Conservation (phyloP, 2,329 filamentous ascomycete species). For the Phialophora chinensis region DNA sequence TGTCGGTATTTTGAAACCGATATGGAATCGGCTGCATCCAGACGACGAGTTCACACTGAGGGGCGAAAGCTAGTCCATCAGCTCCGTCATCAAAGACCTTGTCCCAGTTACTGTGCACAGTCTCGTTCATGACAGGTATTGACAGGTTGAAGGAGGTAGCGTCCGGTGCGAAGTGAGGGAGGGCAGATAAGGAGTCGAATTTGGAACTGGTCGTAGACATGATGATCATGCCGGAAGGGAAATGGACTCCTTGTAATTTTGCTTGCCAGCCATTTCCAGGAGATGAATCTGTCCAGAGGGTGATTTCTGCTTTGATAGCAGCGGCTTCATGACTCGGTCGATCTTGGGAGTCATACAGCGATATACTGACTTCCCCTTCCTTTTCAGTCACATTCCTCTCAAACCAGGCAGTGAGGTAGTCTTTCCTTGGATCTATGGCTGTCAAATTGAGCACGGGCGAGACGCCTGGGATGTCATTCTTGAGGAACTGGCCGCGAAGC, state of each 20-base stretch:
- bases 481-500: conserved; percentile 76
- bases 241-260: conserved; percentile 82
- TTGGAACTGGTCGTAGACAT: conserved; percentile 92
- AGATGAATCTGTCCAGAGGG: conserved; percentile 72
- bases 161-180: conserved; percentile 79
- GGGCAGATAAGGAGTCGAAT: conserved; percentile 85
- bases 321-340: conserved; percentile 41
- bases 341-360: conserved; percentile 63
- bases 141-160: conserved; percentile 61
- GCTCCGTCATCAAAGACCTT: conserved; percentile 61
- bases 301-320: conserved; percentile 71
- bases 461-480: conserved; percentile 56
- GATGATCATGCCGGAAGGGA: conserved; percentile 78
- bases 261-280: conserved; percentile 79
- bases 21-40: conserved; percentile 71
- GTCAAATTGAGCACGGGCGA: conserved; percentile 67
- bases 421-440: conserved; percentile 66
- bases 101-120: conserved; percentile 65
- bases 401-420: conserved; percentile 72
- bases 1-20: conserved; percentile 35
- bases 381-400: conserved; percentile 79
- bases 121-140: conserved; percentile 72
- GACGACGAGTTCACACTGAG: conserved; percentile 87
- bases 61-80: conserved; percentile 55
- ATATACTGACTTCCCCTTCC: conserved; percentile 71